These are phyloP conservation scores for Polyplosphaeria fusca DNA, from an alignment of 495 filamentous ascomycete genomes.

Conservation along the genomic window DNA sequence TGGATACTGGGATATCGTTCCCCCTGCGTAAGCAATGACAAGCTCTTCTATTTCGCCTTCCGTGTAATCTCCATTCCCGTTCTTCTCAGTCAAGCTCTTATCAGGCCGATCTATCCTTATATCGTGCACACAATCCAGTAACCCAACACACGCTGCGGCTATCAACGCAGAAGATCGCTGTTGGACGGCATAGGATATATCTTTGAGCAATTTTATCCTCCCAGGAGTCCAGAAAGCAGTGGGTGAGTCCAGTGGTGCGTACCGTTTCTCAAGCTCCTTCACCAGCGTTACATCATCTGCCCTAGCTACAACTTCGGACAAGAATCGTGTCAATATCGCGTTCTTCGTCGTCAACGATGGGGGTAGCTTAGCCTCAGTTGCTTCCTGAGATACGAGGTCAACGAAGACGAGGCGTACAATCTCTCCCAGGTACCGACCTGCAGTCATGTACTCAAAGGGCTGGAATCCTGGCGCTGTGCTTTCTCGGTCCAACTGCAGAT, in stretches of 20 bases:
- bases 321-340: constrained; percentile 67
- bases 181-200: constrained; percentile 63
- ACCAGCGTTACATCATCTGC: constrained; percentile 48
- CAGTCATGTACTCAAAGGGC: constrained; percentile 85
- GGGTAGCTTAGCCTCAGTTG: constrained; percentile 48
- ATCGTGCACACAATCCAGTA: constrained; percentile 65
- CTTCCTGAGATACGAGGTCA: constrained; percentile 57
- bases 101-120: constrained; percentile 43
- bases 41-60: constrained; percentile 50
- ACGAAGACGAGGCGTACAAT: constrained; percentile 69
- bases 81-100: neutral
- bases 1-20: constrained; percentile 74
- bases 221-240: constrained; percentile 57
- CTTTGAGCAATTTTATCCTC: constrained; percentile 54
- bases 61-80: constrained; percentile 7
- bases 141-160: constrained; percentile 66
- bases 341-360: constrained; percentile 59
- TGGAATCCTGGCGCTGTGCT: constrained; percentile 76
- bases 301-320: constrained; percentile 61
- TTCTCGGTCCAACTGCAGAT: constrained; percentile 59
- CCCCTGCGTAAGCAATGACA: constrained; percentile 74
- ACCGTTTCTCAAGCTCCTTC: constrained; percentile 7
- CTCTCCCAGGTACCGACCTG: constrained; percentile 79
- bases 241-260: constrained; percentile 39
- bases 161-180: constrained; percentile 67